A percentile compares a stretch with the other conserved stretches of the same genome.
phyloP scores from a whole-genome alignment of 805 yeast species.

The Yamadazyma tumulicola region DNA sequence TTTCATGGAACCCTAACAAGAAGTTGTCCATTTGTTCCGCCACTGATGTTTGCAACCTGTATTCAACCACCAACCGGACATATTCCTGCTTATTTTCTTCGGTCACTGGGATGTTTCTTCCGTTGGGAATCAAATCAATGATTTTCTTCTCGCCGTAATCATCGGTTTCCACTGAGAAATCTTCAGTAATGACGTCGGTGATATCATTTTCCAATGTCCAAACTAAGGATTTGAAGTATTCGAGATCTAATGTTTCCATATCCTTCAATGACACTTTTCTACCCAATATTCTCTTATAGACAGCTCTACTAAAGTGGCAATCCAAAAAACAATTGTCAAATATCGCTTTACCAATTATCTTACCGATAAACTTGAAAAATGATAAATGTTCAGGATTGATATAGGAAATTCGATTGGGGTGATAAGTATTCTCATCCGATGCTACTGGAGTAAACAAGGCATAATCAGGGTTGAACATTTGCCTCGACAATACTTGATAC shows the following conservation, averaged over 20 bases:
- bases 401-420: slow-evolving; percentile 89
- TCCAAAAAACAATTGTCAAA: slow-evolving; percentile 82
- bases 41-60: slow-evolving; percentile 77
- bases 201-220: slow-evolving; percentile 98
- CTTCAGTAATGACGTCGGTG: slow-evolving; percentile 91
- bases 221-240: slow-evolving; percentile 83
- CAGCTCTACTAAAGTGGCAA: slow-evolving; percentile 93
- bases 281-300: slow-evolving; percentile 82
- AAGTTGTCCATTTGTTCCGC: slow-evolving; percentile 84
- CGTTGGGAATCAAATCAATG: slow-evolving; percentile 79
- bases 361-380: slow-evolving; percentile 91
- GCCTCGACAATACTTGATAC: slow-evolving; percentile 91
- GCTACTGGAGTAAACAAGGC: slow-evolving; percentile 90
- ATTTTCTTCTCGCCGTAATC: slow-evolving; percentile 88
- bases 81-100: slow-evolving; percentile 89
- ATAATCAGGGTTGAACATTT: slow-evolving; percentile 94
- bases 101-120: slow-evolving; percentile 80
- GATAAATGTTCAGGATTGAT: slow-evolving; percentile 91
- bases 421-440: slow-evolving; percentile 89
- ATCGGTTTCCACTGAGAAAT: slow-evolving; percentile 88
- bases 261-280: slow-evolving; percentile 82
- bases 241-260: slow-evolving; percentile 90
- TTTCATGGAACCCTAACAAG: slow-evolving; percentile 82
- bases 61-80: slow-evolving; percentile 81
- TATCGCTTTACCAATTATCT: slow-evolving; percentile 91